Conservation (phyloP, 441 rosid genomes). For the Oxalis stricta region DNA sequence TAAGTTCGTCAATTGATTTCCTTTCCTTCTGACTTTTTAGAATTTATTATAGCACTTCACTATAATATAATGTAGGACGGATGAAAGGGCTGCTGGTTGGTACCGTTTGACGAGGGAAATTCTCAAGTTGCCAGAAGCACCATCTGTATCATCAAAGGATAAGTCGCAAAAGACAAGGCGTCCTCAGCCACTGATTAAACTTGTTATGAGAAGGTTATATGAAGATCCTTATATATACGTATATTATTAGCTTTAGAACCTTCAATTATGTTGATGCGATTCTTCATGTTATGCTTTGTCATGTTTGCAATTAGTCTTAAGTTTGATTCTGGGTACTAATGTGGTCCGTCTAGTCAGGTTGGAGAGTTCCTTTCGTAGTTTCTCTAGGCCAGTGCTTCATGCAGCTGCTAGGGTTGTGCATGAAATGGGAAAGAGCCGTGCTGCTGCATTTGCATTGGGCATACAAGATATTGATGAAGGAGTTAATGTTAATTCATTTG, state of each 20-base stretch:
- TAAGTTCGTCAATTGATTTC: conserved; percentile 4
- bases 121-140: conserved; percentile 92
- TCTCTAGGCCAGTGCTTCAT: conserved; percentile 98
- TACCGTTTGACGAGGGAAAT: conserved; percentile 95
- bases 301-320: background rate
- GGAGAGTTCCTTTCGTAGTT: conserved; percentile 98
- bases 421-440: conserved; percentile 98
- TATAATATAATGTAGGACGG: conserved; percentile 44
- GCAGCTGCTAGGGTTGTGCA: conserved; percentile 99
- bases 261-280: background rate
- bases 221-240: too few species aligned
- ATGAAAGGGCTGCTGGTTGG: conserved; percentile 99
- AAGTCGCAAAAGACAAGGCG: conserved; percentile 89
- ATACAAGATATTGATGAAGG: conserved; percentile 91
- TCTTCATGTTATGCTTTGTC: background rate
- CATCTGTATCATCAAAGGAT: conserved; percentile 58
- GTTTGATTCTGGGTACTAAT: background rate
- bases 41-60: conserved; percentile 3
- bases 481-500: conserved; percentile 48
- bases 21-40: background rate
- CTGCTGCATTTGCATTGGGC: conserved; percentile 95
- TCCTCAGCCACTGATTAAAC: conserved; percentile 93
- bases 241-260: background rate
- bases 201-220: conserved; percentile 94
- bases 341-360: conserved; percentile 31